A percentile compares a stretch with the other conserved stretches of the same genome.
These are phyloP conservation scores for Candida incommunis DNA, from an alignment of 805 yeast genomes.

Conservation along the genomic window DNA sequence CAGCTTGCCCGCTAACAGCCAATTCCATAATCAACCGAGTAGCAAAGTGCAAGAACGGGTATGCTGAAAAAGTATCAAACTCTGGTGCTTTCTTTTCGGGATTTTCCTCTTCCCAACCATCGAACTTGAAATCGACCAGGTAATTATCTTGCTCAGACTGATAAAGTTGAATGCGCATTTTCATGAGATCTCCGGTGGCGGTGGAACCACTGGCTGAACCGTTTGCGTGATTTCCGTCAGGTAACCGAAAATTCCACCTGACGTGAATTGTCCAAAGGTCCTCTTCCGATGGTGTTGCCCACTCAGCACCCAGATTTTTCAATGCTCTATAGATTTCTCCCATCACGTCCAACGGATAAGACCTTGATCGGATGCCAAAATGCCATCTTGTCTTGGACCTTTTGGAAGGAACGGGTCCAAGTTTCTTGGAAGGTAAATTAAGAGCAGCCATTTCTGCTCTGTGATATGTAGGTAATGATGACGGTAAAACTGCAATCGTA, in stretches of 20 bases:
- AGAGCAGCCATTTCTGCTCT: constrained; percentile 74
- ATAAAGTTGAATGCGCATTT: constrained; percentile 92
- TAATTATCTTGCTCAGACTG: constrained; percentile 94
- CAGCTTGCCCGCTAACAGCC: constrained; percentile 79
- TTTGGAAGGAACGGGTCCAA: constrained; percentile 41
- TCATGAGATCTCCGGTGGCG: constrained; percentile 52
- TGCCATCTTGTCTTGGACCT: constrained; percentile 96
- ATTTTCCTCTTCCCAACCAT: constrained; percentile 66
- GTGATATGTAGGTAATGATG: constrained; percentile 88
- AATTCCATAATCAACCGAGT: constrained; percentile 89
- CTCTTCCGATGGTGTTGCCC: constrained; percentile 92
- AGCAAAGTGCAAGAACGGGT: constrained; percentile 87
- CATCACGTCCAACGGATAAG: constrained; percentile 96
- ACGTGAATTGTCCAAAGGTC: constrained; percentile 93
- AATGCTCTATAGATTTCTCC: constrained; percentile 94
- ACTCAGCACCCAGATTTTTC: constrained; percentile 88
- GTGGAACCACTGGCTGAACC: constrained; percentile 4
- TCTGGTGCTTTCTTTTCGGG: constrained; percentile 5
- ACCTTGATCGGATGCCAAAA: constrained; percentile 90
- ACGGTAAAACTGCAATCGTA: constrained; percentile 84
- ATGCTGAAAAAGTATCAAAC: constrained; percentile 84
- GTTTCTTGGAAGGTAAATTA: constrained; percentile 30
- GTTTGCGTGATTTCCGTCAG: constrained; percentile 1
- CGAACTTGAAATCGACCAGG: constrained; percentile 92
- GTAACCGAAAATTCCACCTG: constrained; percentile 61